These are phyloP conservation scores for Pseudogymnoascus sp. DNA, from an alignment of 2,329 filamentous ascomycete genomes.

Conservation along the genomic window DNA sequence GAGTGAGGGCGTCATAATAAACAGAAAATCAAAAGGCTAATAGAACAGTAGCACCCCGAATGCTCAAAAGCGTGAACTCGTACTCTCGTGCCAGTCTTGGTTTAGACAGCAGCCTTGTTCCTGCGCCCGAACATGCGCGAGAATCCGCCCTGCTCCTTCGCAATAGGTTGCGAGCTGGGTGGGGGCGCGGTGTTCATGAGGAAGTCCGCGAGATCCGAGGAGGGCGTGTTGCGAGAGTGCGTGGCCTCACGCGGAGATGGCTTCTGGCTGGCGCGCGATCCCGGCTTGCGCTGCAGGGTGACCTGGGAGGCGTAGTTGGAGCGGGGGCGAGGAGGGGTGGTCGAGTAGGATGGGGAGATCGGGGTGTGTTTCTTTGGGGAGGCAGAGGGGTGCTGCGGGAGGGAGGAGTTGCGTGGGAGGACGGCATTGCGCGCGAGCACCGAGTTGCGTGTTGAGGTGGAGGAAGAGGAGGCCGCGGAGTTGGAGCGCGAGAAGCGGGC, in stretches of 20 bases:
- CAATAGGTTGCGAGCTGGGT: neutral
- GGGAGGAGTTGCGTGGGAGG: conserved; percentile 24
- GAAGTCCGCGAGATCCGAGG: conserved; percentile 61
- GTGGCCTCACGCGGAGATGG: conserved; percentile 48
- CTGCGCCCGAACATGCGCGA: conserved; percentile 13
- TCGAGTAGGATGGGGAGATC: conserved; percentile 39
- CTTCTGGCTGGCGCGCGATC: conserved; percentile 40
- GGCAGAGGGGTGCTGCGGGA: conserved; percentile 29
- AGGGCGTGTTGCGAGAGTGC: conserved; percentile 13
- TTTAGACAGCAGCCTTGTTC: conserved; percentile 8
- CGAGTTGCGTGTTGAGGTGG: conserved; percentile 32
- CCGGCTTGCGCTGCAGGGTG: conserved; percentile 17
- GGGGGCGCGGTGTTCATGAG: conserved; percentile 62
- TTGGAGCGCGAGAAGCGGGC: conserved; percentile 43
- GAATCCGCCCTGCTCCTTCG: conserved; percentile 11
- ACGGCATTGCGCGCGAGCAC: conserved; percentile 24
- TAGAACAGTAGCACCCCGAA: conserved; percentile 1
- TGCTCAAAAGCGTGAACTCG: neutral
- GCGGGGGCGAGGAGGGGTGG: conserved; percentile 36
- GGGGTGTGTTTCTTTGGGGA: conserved; percentile 28
- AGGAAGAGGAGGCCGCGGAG: conserved; percentile 10
- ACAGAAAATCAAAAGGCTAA: neutral
- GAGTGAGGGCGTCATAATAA: neutral
- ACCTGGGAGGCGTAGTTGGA: conserved; percentile 20
- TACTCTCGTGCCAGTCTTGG: neutral